Evolutionary conservation across 495 filamentous ascomycete genomes (phyloP), one percentile per base, ranked within the genome.

Genomic region (Penicillium turbatum): DNA sequence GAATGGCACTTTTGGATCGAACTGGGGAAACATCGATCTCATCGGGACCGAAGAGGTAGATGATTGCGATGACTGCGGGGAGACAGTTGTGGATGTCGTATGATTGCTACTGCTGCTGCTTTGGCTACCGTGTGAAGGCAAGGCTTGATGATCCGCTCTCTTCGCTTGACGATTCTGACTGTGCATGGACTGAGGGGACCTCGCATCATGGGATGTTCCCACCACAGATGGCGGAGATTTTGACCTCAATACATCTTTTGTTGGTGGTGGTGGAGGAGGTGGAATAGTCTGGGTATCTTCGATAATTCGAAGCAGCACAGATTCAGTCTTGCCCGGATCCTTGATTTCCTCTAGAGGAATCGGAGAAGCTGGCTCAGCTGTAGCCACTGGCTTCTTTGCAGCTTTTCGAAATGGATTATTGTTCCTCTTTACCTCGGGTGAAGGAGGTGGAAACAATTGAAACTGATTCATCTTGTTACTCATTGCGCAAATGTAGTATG

Each of bases 1-100:
- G 21, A 89, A 76, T 8, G 86, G 79, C 8, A 87, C 43, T n/a
- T 79, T 79, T 9, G 84, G 83, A 65, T 95, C 83, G 62, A 90
- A 92, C n/a, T 76, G 80, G 12, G 90, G 90, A 64, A 95, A 93
- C 54, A 93, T 93, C 12, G 84, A 86, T 53, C 72, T 75, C 71
- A 87, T 86, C 61, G 75, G 63, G 45, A 68, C 64, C 0, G 77
- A 64, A 36, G 74, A 63, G 57, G 65, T 49, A 32, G 65, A 55
- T 38, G 62, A 41, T 46, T 63, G 50, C 6, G 66, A 61, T 48
- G 71, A 49, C 65, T 63, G 43, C 51, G 68, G 57, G 55, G 76
- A 82, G 55, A 56, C 73, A 52, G 73, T 68, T 10, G 76, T 77
- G 3, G 70, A 15, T 19, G 39, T 43, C 36, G 54, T 48, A 1